These are phyloP conservation scores for Plectranthus barbatus DNA, from an alignment of 257 asterid genomes.

Conservation along the genomic window DNA sequence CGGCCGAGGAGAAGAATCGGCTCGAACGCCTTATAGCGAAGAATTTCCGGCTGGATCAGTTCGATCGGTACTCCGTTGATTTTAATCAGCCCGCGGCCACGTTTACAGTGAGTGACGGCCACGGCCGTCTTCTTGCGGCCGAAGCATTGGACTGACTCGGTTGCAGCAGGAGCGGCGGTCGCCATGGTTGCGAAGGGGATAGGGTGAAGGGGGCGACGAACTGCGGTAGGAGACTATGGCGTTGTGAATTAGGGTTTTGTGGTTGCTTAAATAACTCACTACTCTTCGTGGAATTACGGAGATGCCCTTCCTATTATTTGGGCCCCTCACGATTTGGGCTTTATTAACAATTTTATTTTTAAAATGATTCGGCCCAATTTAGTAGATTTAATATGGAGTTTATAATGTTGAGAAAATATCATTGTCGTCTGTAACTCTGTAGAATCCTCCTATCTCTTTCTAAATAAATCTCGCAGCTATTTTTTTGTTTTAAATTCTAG, in stretches of 20 bases:
- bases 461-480: no score
- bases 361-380: no score
- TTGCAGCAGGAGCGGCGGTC: conserved; percentile 15
- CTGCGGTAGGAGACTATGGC: neutral
- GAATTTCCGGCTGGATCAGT: conserved; percentile 69
- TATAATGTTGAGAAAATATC: no score
- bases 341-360: no score
- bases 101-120: conserved; percentile 71
- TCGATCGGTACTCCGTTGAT: conserved; percentile 75
- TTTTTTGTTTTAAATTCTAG: no score
- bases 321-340: no score
- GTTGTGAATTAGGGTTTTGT: conserved; percentile 8
- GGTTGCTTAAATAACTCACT: neutral
- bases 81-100: conserved; percentile 55
- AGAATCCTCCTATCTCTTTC: no score
- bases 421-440: no score
- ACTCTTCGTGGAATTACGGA: neutral
- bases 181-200: conserved; percentile 26
- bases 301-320: neutral
- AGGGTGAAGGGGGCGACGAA: neutral
- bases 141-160: conserved; percentile 60
- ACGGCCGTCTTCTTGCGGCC: conserved; percentile 82
- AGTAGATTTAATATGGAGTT: no score
- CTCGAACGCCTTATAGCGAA: conserved; percentile 80
- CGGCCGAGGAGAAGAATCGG: no score